Base-by-base conservation (phyloP, 768 basidiomycete genomes). In the Kwoniella shandongensis region DNA sequence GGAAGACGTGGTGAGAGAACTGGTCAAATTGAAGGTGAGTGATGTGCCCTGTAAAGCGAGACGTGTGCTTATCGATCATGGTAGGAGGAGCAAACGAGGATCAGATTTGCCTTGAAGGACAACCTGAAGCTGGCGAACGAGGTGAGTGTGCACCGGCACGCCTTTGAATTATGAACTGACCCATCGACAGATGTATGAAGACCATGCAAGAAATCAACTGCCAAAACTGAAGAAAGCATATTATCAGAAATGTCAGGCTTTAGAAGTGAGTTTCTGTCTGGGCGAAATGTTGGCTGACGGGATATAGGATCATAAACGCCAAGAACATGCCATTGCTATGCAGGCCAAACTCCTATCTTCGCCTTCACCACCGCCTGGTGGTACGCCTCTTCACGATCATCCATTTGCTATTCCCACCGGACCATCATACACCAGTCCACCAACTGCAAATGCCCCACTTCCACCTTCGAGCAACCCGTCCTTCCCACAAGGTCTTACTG, bases 61-160 rank as follows among this genome's bases (percentile, higher is more conserved):
- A 22, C 20, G 39, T 27, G 46, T 44, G 18, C 11, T 11, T 15
- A 12, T 30, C 10, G 29, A 36, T 35, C 39, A 17, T 7, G 42
- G 6, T 59, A 91, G 89, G 91, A 93, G 65, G 87, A 86, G 11
- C 91, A 94, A 79, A 89, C 90, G 51, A 84, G 92, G 35, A 93
- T 90, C n/a, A 82, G 89, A 44, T 89, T 89, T 72, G 85, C 89
- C 25, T 87, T 96, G 74, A 90, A 88, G 73, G 91, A 94, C 69
- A 91, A 93, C 72, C 76, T 93, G 53, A 91, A 90, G 75, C 84
- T 85, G 8, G 89, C 91, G 0, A 79, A 80, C n/a, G 69, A 71
- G 48, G 69, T 70, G 39, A 46, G 68, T 55, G 17, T 18, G n/a
- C 39, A 27, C 27, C 11, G 10, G 2, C 17, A 18, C n/a, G 0